phyloP scores from a whole-genome alignment of 2,329 filamentous ascomycete genomes.

The Plenodomus lindquistii region DNA sequence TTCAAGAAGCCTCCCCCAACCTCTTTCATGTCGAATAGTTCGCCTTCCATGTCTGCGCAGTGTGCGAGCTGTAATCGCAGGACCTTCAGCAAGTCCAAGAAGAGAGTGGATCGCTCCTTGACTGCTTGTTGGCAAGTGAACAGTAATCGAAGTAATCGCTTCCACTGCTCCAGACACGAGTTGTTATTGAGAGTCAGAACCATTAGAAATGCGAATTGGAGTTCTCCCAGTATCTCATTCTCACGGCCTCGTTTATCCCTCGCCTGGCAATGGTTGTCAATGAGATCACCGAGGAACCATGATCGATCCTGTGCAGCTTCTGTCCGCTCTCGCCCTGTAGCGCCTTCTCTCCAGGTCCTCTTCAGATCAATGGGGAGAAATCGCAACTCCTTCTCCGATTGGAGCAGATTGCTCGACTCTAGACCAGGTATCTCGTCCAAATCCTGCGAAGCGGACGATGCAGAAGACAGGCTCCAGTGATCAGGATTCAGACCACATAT shows the following conservation, averaged over 20 bases:
- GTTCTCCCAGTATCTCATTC: constrained; percentile 56
- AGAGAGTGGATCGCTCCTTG: constrained; percentile 53
- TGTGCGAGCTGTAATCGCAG: constrained; percentile 59
- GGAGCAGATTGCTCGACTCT: constrained; percentile 33
- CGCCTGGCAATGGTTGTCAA: constrained; percentile 48
- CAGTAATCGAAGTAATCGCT: constrained; percentile 59
- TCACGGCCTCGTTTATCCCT: constrained; percentile 29
- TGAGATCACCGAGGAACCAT: constrained; percentile 62
- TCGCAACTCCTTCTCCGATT: constrained; percentile 49
- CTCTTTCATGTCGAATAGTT: constrained; percentile 62
- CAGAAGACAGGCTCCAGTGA: constrained; percentile 62
- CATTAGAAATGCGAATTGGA: constrained; percentile 67
- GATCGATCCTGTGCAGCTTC: constrained; percentile 65
- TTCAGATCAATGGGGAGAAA: constrained; percentile 65
- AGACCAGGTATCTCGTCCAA: constrained; percentile 64
- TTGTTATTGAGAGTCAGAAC: constrained; percentile 67
- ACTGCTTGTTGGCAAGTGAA: constrained; percentile 61
- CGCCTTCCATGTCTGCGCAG: constrained; percentile 62
- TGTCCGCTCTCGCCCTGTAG: constrained; percentile 64
- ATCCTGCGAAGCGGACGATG: constrained; percentile 60
- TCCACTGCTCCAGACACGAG: constrained; percentile 69
- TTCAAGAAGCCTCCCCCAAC: constrained; percentile 59
- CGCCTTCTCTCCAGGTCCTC: constrained; percentile 64
- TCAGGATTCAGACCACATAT: constrained; percentile 53
- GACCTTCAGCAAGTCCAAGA: constrained; percentile 55